Conservation (phyloP, 2,329 filamentous ascomycete species). For the Claviceps fusiformis region DNA sequence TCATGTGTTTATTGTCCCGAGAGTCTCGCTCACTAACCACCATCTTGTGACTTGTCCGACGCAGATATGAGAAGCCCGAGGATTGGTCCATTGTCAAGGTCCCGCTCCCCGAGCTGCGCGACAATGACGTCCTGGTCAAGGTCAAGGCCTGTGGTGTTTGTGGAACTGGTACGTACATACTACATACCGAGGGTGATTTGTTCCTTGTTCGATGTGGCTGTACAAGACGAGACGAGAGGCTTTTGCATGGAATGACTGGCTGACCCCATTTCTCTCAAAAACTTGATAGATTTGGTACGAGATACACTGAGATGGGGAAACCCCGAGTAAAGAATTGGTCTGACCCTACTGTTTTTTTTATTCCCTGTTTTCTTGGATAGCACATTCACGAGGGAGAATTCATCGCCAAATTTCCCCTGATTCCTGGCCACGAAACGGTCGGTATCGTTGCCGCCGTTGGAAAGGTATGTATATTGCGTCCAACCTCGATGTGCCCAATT, state of each 20-base stretch:
- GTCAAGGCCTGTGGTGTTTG: conserved; percentile 55
- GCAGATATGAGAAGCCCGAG: conserved; percentile 47
- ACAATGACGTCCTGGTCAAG: conserved; percentile 49
- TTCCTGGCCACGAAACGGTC: conserved; percentile 56
- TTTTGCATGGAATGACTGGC: neutral
- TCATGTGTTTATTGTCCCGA: neutral
- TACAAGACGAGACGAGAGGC: too few relatives aligned
- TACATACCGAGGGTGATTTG: neutral
- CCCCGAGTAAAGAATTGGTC: neutral
- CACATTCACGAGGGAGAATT: conserved; percentile 60
- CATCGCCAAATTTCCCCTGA: conserved; percentile 47
- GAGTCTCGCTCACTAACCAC: neutral
- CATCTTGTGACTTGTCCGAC: neutral
- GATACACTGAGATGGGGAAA: neutral
- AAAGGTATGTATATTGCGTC: conserved; percentile 13
- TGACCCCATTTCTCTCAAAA: conserved; percentile 8
- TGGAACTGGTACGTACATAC: conserved; percentile 32
- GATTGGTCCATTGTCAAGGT: conserved; percentile 47
- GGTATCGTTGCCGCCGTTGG: conserved; percentile 48
- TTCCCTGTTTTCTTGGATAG: conserved; percentile 5
- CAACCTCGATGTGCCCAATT: neutral
- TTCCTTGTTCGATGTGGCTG: neutral
- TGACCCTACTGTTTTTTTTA: neutral
- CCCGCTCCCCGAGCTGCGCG: conserved; percentile 45
- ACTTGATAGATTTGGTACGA: conserved; percentile 21